Evolutionary conservation across 371 early-diverging fungal genomes (phyloP).

Genomic region (Amoeboaphelidium occidentale): DNA sequence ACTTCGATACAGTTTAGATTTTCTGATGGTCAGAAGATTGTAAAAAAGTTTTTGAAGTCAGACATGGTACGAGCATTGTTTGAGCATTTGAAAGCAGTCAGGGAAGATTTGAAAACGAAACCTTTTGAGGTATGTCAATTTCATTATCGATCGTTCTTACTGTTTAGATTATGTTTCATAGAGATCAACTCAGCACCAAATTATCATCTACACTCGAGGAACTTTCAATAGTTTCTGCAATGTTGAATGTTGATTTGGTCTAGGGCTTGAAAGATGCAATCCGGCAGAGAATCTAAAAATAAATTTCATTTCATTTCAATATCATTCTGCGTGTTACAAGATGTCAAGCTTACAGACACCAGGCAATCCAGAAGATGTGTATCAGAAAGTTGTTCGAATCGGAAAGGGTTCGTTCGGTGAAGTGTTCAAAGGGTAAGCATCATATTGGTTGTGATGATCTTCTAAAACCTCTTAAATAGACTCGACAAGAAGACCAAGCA

Average conservation of each 20-base stretch:
- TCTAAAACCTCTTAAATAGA: slow-evolving; percentile 15
- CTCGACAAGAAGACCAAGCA: slow-evolving; percentile 40
- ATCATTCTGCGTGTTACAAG: not conserved
- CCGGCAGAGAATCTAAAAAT: too few relatives aligned
- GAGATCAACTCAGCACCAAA: too few relatives aligned
- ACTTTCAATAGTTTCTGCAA: too few relatives aligned
- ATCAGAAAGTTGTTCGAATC: not conserved
- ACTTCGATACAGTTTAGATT: not conserved
- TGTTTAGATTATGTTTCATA: too few relatives aligned
- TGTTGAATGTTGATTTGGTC: too few relatives aligned
- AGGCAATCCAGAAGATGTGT: not conserved
- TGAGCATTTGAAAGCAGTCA: not conserved
- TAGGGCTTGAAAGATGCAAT: too few relatives aligned
- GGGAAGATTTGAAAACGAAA: not conserved
- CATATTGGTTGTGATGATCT: not conserved
- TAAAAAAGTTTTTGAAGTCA: not conserved
- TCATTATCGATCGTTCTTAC: not conserved
- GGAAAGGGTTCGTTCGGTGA: slow-evolving; percentile 67
- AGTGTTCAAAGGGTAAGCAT: slow-evolving; percentile 59
- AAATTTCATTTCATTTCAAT: too few relatives aligned
- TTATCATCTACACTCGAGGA: too few relatives aligned
- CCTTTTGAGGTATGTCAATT: not conserved
- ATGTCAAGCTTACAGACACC: not conserved
- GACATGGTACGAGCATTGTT: not conserved
- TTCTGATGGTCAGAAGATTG: not conserved